phyloP scores from a whole-genome alignment of 78 protist species.

The Planoprotostelium fungivorum region DNA sequence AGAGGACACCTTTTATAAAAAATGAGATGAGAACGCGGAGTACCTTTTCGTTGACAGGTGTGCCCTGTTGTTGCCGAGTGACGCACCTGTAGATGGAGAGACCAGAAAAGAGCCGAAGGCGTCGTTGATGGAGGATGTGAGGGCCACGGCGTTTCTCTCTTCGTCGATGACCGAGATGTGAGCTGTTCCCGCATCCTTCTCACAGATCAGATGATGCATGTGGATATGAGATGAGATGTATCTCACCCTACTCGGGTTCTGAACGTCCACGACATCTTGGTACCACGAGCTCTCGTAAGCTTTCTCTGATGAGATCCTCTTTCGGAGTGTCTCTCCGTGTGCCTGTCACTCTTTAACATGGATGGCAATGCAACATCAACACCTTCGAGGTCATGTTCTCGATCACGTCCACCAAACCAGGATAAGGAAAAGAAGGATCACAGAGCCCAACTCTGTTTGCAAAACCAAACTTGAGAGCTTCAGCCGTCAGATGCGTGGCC shows the following conservation, averaged over 20 bases:
- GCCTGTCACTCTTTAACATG: not conserved
- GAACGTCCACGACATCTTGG: not conserved
- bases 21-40: too few relatives aligned
- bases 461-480: conserved; percentile 11
- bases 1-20: conserved; percentile 5
- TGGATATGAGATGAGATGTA: too few relatives aligned
- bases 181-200: conserved; percentile 20
- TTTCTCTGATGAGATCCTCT: too few relatives aligned
- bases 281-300: not conserved
- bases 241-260: too few relatives aligned
- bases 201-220: not conserved
- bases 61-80: too few relatives aligned
- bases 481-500: conserved; percentile 7
- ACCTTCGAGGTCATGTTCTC: not conserved
- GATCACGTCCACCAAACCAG: not conserved
- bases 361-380: not conserved
- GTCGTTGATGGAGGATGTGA: conserved; percentile 26
- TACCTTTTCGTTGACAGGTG: too few relatives aligned
- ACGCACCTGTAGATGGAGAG: conserved; percentile 8
- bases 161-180: conserved; percentile 16
- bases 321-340: too few relatives aligned
- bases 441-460: conserved; percentile 14
- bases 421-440: not conserved
- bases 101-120: conserved; percentile 8
- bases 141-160: conserved; percentile 16